These are phyloP conservation scores for Nematocida sp. DNA, from an alignment of 371 early-diverging fungal species.

Conservation along the genomic window DNA sequence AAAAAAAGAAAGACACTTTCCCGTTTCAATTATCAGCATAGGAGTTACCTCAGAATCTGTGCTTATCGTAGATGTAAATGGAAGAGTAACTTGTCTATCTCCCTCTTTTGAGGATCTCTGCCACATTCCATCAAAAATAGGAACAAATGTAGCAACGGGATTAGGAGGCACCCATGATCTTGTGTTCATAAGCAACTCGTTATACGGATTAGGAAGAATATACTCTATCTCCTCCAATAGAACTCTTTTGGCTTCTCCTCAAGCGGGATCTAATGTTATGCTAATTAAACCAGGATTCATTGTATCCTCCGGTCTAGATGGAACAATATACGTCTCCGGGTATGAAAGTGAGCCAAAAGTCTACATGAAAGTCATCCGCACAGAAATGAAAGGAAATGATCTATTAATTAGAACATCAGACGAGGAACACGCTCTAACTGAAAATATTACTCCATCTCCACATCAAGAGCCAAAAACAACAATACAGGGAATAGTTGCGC, in stretches of 20 bases:
- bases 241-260: conserved; percentile 35
- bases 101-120: conserved; percentile 9
- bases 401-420: conserved; percentile 43
- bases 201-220: conserved; percentile 47
- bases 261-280: conserved; percentile 37
- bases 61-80: conserved; percentile 41
- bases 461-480: conserved; percentile 13
- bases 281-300: conserved; percentile 41
- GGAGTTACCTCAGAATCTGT: conserved; percentile 21
- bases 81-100: conserved; percentile 11
- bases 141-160: conserved; percentile 29
- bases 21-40: conserved; percentile 27
- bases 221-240: not conserved
- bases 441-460: conserved; percentile 17
- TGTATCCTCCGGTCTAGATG: conserved; percentile 46
- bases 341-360: conserved; percentile 47
- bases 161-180: conserved; percentile 24
- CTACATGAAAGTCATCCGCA: conserved; percentile 46
- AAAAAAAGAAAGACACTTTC: conserved; percentile 35
- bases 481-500: conserved; percentile 34
- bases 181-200: conserved; percentile 49
- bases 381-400: conserved; percentile 42
- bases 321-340: conserved; percentile 46
- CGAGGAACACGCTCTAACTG: conserved; percentile 43
- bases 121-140: conserved; percentile 35